Evolutionary conservation across 73 alveolate genomes (phyloP), one percentile per base, ranked within the genome.

Genomic region (Tetrahymena thermophila): DNA sequence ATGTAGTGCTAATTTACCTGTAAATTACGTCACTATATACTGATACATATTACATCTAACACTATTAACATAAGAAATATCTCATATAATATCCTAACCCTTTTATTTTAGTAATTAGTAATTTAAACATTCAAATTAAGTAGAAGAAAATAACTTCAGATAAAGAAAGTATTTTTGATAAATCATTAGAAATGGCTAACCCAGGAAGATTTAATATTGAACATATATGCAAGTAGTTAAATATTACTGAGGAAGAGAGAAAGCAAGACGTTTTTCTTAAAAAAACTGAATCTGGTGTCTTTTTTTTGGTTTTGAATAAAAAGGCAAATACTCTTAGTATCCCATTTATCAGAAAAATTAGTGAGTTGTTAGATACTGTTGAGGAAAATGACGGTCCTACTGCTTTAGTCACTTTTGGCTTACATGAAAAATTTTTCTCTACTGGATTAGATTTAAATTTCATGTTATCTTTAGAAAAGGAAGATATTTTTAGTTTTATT

Each of bases 401-500:
- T 71, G 89, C 89, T 71, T 71, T 71, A 13, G 89, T 71, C 31
- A 71, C 89, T 71, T n/a, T 71, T 28, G 89, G 89, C 11, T 71
- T 71, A 71, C 35, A 31, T 71, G 89, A 71, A 71, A 71, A 71
- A 71, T 71, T 71, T 34, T 71, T 71, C 31, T 71, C 89, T 71
- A 71, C 89, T 71, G 89, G 89, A 71, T 71, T 71, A 71, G 89
- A 71, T 71, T 71, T 71, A n/a, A 71, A 71, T 71, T 71, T 8
- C 31, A 71, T 71, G 89, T 71, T 71, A 71, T 19, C 89, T 71
- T 10, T 71, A 1, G 35, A n/a, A 28, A 71, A 31, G 17, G 37
- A 28, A 31, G 96, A 94, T 85, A 43, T 94, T 55, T 84, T 43
- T 44, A 89, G 56, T 85, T 95, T 89, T 37, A 94, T 95, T 50